Percentiles rank a stretch among this genome's conserved stretches.
Evolutionary conservation across 768 basidiomycete genomes (phyloP).

Genomic region (Strobilomyces echinocephalus): DNA sequence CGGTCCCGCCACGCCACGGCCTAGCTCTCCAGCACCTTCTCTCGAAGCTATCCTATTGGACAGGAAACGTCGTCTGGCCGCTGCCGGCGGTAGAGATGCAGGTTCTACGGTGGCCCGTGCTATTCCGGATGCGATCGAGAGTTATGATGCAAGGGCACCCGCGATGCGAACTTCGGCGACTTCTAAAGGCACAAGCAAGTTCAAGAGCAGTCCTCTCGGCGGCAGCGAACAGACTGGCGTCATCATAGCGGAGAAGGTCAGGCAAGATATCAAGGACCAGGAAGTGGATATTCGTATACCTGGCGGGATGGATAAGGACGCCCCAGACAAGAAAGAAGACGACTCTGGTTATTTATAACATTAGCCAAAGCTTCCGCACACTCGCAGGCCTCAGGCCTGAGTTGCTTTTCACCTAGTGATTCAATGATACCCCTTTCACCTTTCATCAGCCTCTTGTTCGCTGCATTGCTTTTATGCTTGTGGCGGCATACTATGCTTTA

Average conservation of each 20-base stretch:
- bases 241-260: slow-evolving; percentile 49
- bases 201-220: slow-evolving; percentile 71
- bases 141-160: slow-evolving; percentile 14
- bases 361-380: neutral
- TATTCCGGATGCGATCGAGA: slow-evolving; percentile 7
- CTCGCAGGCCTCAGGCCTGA: neutral
- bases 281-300: slow-evolving; percentile 32
- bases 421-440: neutral
- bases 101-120: slow-evolving; percentile 2
- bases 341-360: slow-evolving; percentile 27
- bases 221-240: slow-evolving; percentile 40
- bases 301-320: slow-evolving; percentile 32
- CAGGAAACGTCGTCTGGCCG: slow-evolving; percentile 51
- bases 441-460: neutral
- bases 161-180: slow-evolving; percentile 11
- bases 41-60: slow-evolving; percentile 66
- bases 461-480: slow-evolving; percentile 1
- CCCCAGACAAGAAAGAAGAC: slow-evolving; percentile 32
- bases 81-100: slow-evolving; percentile 20
- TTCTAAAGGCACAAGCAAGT: slow-evolving; percentile 48
- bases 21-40: slow-evolving; percentile 48
- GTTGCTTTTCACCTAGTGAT: neutral
- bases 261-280: slow-evolving; percentile 26
- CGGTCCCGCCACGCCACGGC: slow-evolving; percentile 26
- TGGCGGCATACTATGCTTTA: slow-evolving; percentile 14